A percentile compares a stretch with the other conserved stretches of the same genome.
Conservation (phyloP, 805 yeast genomes). For the Blastobotrys attinorum region DNA sequence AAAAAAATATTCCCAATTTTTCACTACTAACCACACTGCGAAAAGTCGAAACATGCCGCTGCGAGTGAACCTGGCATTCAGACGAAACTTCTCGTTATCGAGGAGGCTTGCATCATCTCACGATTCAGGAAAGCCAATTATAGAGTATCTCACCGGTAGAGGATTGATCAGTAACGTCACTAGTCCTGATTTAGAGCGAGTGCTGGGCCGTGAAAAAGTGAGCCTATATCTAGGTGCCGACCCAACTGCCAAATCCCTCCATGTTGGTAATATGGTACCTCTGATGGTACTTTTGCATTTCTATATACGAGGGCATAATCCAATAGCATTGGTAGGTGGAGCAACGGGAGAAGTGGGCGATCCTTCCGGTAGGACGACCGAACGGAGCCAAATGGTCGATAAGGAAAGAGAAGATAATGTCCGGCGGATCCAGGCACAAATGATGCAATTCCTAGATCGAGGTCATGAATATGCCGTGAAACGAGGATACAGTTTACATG, state of each 20-base stretch:
- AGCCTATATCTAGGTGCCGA: conserved; percentile 91
- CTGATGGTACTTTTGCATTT: conserved; percentile 79
- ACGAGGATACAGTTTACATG: conserved; percentile 28
- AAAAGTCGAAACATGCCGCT: too few relatives aligned
- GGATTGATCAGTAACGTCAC: conserved; percentile 38
- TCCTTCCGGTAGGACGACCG: conserved; percentile 85
- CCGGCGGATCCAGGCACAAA: conserved; percentile 49
- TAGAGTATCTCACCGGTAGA: conserved; percentile 36
- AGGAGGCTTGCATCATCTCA: too few relatives aligned
- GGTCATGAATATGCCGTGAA: conserved; percentile 57
- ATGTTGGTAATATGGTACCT: conserved; percentile 86
- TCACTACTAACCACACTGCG: too few relatives aligned
- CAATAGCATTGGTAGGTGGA: conserved; percentile 62
- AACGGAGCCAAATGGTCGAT: conserved; percentile 53
- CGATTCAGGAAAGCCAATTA: conserved; percentile 27
- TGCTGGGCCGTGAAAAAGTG: conserved; percentile 29
- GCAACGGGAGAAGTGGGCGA: conserved; percentile 97
- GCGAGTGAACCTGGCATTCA: too few relatives aligned
- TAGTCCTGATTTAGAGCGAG: conserved; percentile 11
- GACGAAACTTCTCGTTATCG: too few relatives aligned
- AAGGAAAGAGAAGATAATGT: conserved; percentile 50
- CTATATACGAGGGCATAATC: conserved; percentile 72
- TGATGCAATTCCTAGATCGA: conserved; percentile 48
- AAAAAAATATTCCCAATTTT: too few relatives aligned
- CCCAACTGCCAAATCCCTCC: conserved; percentile 85